These are phyloP conservation scores for Hortaea sp. DNA, from an alignment of 2,329 filamentous ascomycete species.

Conservation along the genomic window DNA sequence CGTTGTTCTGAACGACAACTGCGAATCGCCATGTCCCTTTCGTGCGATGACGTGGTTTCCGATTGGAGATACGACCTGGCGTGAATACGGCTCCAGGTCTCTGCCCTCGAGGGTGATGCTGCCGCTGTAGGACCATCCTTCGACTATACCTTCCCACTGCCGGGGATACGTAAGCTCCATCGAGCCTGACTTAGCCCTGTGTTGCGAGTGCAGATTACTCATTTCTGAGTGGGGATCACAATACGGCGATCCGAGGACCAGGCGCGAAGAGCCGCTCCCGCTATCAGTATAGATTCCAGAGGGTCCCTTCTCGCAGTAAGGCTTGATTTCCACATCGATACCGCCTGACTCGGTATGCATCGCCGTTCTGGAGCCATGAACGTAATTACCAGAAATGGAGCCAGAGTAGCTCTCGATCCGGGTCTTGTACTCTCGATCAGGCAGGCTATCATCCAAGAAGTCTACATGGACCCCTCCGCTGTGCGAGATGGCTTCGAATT, in stretches of 20 bases:
- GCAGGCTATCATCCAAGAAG: conserved; percentile 19
- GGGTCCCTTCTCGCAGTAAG: conserved; percentile 18
- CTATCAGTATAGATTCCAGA: conserved; percentile 26
- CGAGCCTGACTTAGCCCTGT: conserved; percentile 27
- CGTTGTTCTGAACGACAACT: conserved; percentile 23
- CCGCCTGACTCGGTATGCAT: conserved; percentile 29
- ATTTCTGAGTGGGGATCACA: not conserved
- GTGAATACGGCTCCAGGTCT: conserved; percentile 24
- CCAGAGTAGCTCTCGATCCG: conserved; percentile 29
- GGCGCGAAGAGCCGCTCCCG: conserved; percentile 24
- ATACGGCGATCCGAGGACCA: conserved; percentile 27
- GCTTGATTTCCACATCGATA: conserved; percentile 28
- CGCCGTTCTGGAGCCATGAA: conserved; percentile 30
- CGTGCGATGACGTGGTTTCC: conserved; percentile 26
- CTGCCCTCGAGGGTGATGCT: conserved; percentile 29
- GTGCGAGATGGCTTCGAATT: conserved; percentile 26
- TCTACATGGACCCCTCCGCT: conserved; percentile 30
- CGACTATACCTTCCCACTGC: conserved; percentile 32
- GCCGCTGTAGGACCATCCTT: conserved; percentile 28
- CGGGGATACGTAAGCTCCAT: conserved; percentile 31
- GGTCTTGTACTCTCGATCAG: conserved; percentile 33
- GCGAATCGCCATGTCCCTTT: conserved; percentile 29
- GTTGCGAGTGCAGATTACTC: conserved; percentile 22
- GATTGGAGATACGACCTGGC: conserved; percentile 17
- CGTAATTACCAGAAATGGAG: conserved; percentile 29